Evolutionary conservation across 441 rosid genomes (phyloP), one percentile per base, ranked within the genome.

Genomic region (Lagerstroemia fauriei): DNA sequence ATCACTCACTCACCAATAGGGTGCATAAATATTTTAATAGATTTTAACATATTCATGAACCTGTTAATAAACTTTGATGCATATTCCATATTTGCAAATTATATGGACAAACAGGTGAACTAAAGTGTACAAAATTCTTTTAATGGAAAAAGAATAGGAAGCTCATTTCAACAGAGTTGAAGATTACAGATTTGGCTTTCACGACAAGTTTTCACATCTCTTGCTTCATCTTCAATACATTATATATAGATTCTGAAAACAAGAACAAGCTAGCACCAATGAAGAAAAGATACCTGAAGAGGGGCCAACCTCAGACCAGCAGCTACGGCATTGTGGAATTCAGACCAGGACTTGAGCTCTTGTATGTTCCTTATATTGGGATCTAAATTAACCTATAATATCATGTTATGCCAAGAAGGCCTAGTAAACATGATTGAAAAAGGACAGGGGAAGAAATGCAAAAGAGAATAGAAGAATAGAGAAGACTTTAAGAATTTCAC

Each of bases 241-340:
- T 56, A 72, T 3, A 72, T 44, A 25, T 44, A 73, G 20, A 48
- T 44, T 48, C 51, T 31, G 31, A 75, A 25, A 48, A 12, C 29
- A 27, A 29, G 57, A 47, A 47, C 41, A 11, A 56, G 34, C 78
- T 22, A 12, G 53, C 27, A 22, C 25, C 31, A 44, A 82, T 79
- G 85, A 34, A 73, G 76, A 79, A 61, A 79, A 75, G 71, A 86
- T 73, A 95, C 99, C 98, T 97, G 99, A 87, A 94, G 90, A 27
- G 99, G 98, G 48, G 98, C 93, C 90, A 97, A 88, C 85, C 95
- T 91, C 81, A 97, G 89, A 84, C 99, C 99, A 85, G 99, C 97
- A 82, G 99, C 99, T 88, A 95, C 99, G 87, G 99, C 98, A 89
- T 97, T 95, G 88, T 97, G 99, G 90, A 97, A 95, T 90, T 97